A percentile compares a stretch with the other conserved stretches of the same genome.
Evolutionary conservation across 1,284 basidiomycete genomes (phyloP).

Genomic region (Fomitopsis pinicola): DNA sequence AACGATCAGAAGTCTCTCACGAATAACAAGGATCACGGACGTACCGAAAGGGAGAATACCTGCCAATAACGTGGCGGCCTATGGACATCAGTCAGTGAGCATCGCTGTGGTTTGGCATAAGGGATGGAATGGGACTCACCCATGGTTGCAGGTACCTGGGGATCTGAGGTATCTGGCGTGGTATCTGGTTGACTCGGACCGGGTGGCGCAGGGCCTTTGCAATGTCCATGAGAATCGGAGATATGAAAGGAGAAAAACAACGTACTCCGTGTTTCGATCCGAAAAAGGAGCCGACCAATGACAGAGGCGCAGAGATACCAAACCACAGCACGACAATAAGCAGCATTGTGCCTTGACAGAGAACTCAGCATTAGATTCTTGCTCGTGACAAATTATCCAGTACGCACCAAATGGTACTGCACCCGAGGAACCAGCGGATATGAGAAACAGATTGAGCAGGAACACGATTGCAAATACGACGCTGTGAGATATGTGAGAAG

Average conservation of each 20-base stretch:
- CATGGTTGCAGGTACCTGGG: conserved; percentile 82
- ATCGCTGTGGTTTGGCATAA: not conserved
- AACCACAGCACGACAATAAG: conserved; percentile 94
- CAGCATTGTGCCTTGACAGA: conserved; percentile 70
- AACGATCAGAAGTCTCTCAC: not conserved
- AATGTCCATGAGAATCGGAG: not conserved
- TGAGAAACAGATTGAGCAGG: conserved; percentile 82
- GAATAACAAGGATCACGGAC: conserved; percentile 9
- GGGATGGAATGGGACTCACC: conserved; percentile 38
- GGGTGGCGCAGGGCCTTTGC: conserved; percentile 69
- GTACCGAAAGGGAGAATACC: conserved; percentile 91
- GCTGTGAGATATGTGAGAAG: conserved; percentile 31
- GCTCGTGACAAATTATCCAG: not conserved
- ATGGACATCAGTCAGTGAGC: conserved; percentile 11
- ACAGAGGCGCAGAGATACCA: conserved; percentile 87
- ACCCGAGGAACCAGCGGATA: conserved; percentile 85
- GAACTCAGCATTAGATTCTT: not conserved
- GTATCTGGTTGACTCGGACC: conserved; percentile 89
- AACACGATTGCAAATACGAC: conserved; percentile 82
- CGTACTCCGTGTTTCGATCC: conserved; percentile 87
- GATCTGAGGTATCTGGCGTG: conserved; percentile 82
- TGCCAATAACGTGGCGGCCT: conserved; percentile 78
- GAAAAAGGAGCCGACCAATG: conserved; percentile 69
- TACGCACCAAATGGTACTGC: conserved; percentile 87
- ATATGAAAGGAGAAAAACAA: conserved; percentile 5